Evolutionary conservation across 1,284 basidiomycete genomes (phyloP), one percentile per base, ranked within the genome.

Genomic region (Hemileia vastatrix): DNA sequence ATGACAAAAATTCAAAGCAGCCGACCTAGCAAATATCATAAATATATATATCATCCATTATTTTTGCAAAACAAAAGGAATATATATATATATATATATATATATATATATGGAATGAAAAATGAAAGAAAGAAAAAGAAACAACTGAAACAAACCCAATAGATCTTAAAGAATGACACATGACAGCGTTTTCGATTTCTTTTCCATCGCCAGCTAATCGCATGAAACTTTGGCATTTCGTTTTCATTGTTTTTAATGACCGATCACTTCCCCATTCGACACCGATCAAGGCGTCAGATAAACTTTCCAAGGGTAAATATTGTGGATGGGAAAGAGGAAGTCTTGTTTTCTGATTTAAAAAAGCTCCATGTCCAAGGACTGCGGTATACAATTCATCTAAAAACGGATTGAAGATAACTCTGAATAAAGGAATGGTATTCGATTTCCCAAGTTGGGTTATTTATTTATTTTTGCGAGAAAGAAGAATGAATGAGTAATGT

Each of bases 221-320:
- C 63, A 82, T 77, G 78, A 89, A 96, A 6, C 85, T 86, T 24
- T 76, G 77, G 0, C 83, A 80, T 73, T 95, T 95, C 61, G 82
- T 79, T 2, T 79, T 76, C 47, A 92, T 81, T 2, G 82, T 80
- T 4, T 78, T 77, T 9, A 77, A 71, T 2, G 80, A 80, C 15
- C 93, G 82, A 76, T 94, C 91, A 0, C 86, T 87, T 27, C 93
- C 93, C 86, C 90, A 96, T 78, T 97, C 93, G 56, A 93, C 81
- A 2, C 85, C 92, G 45, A 95, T 81, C 31, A 92, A 81, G 3
- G 90, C 92, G 71, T 90, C 85, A 24, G 84, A 84, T 9, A 96
- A 82, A 8, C 84, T 85, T 1, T 81, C 77, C 4, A 93, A 80
- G 0, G 86, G 84, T 54, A 86, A 85, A 4, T 87, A 82, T 27